Conservation (phyloP, 2,329 filamentous ascomycete species). For the Periglandula ipomoeae region DNA sequence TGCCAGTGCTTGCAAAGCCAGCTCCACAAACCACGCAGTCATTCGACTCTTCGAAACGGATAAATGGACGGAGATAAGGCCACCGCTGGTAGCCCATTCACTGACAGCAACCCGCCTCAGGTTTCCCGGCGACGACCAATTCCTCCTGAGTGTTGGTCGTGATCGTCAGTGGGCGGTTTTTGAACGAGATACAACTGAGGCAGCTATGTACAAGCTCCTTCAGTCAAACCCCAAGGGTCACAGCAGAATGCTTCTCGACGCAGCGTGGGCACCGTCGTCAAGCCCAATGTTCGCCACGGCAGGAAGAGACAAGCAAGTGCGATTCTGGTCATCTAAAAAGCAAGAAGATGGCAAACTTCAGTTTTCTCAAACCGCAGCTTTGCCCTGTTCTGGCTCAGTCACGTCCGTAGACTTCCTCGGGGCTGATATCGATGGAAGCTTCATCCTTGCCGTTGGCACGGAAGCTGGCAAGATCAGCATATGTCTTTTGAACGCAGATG, state of each 20-base stretch:
- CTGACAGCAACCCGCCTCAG: conserved; percentile 76
- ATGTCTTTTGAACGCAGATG: conserved; percentile 29
- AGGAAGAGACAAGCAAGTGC: conserved; percentile 78
- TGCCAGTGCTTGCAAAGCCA: conserved; percentile 88
- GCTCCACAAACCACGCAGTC: conserved; percentile 86
- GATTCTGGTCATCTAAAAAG: conserved; percentile 49
- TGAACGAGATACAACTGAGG: conserved; percentile 33
- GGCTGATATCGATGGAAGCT: conserved; percentile 18
- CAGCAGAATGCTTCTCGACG: conserved; percentile 83
- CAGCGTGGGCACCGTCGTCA: conserved; percentile 63
- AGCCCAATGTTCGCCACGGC: conserved; percentile 68
- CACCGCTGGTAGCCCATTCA: conserved; percentile 74
- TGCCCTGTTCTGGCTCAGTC: conserved; percentile 50
- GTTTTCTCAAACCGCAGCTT: conserved; percentile 43
- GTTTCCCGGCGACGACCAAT: conserved; percentile 67
- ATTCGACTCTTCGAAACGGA: conserved; percentile 83
- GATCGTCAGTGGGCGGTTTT: conserved; percentile 91
- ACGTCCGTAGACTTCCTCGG: conserved; percentile 62
- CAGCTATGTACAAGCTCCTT: conserved; percentile 43
- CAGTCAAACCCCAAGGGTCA: conserved; percentile 76
- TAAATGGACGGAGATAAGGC: conserved; percentile 79
- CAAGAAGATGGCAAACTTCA: conserved; percentile 22
- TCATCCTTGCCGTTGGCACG: conserved; percentile 47
- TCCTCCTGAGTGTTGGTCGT: conserved; percentile 78
- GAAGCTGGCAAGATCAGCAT: conserved; percentile 42